phyloP scores from a whole-genome alignment of 352 stramenopile genomes.

The Pythium diclinum region DNA sequence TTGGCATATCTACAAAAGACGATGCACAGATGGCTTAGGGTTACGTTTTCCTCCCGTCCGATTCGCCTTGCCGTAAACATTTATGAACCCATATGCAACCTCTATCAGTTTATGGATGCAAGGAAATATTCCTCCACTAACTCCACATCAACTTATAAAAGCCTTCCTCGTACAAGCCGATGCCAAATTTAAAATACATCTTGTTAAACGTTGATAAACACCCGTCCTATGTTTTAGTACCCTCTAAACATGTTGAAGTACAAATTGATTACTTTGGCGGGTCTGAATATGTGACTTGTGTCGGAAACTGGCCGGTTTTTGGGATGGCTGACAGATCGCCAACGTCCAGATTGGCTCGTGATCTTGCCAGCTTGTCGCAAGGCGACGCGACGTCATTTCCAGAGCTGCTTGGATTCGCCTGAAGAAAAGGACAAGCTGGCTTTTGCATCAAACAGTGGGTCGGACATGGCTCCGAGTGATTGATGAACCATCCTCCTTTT shows the following conservation, averaged over 20 bases:
- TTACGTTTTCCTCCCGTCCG: not conserved
- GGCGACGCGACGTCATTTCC: not conserved
- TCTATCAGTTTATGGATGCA: not conserved
- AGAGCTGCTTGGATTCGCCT: not conserved
- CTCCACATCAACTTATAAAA: no score
- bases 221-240: no score
- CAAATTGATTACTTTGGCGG: no score
- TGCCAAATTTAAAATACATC: no score
- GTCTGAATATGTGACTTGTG: no score
- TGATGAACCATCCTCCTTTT: not conserved
- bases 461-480: not conserved
- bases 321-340: not conserved
- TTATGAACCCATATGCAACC: not conserved
- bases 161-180: no score
- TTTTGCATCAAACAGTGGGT: not conserved
- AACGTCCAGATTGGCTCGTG: not conserved
- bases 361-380: not conserved
- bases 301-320: not conserved
- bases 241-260: no score
- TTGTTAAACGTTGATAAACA: no score
- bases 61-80: not conserved
- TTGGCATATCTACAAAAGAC: not conserved
- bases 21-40: constrained; percentile 7
- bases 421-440: no score
- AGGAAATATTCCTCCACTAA: no score